Evolutionary conservation across 306 rosid genomes (phyloP), one percentile per base, ranked within the genome.

Genomic region (Argentina anserina): DNA sequence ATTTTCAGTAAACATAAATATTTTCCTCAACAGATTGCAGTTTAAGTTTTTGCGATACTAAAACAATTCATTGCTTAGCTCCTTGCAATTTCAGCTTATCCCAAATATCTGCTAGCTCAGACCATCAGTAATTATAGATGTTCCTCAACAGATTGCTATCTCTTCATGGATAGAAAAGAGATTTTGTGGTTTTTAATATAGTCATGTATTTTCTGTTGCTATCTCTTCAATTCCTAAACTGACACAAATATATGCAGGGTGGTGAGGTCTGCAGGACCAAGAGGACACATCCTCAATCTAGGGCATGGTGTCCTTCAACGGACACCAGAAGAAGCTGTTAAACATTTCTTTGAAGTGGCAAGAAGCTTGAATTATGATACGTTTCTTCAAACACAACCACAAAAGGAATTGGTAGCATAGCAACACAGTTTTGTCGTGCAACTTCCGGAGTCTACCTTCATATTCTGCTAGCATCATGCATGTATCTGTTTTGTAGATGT

Each of bases 271-370:
- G 99, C 99, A 42, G 97, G 99, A 58, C 91, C 92, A 14, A 85
- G 87, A 69, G 88, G 92, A 49, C 99, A 91, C 87, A 94, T 94
- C 80, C 99, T 94, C 72, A 91, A 94, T 81, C 86, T 91, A 18
- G 99, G 97, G 28, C 99, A 94, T 53, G 97, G 99, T 41, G 99
- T 94, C 83, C 95, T 94, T 45, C 92, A 89, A 40, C 90, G 95
- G 74, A 91, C 92, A 17, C 99, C 99, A 4, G 97, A 94, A 85
- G 97, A 89, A 82, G 94, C 99, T 20, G 99, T 94, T 71, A 89
- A 89, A 40, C 99, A 94, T 88, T 94, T 94, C 91, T 94, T 91
- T 72, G 99, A 94, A 20, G 97, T 91, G 34, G 83, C 97, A 26
- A 91, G 88, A 80, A 88, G 95, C 81, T 86, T 89, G 91, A 81